These are phyloP conservation scores for Dothideomycetes sp. DNA, from an alignment of 2,329 filamentous ascomycete genomes.

Conservation along the genomic window DNA sequence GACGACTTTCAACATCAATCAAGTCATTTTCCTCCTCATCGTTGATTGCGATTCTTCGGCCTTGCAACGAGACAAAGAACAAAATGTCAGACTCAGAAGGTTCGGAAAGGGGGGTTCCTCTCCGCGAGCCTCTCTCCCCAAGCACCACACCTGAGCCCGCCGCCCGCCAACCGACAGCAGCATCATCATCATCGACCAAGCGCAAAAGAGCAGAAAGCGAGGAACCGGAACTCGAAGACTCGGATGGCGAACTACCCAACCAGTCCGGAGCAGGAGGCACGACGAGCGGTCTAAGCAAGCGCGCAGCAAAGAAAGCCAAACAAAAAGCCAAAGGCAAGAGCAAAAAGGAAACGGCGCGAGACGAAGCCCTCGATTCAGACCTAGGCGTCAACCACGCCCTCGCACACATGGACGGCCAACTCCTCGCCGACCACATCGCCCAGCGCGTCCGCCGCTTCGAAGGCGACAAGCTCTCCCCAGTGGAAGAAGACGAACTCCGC, in stretches of 20 bases:
- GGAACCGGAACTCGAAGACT: conserved; percentile 21
- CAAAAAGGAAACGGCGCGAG: conserved; percentile 49
- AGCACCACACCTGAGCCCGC: conserved; percentile 15
- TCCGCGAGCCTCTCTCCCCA: conserved; percentile 30
- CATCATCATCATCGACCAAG: conserved; percentile 20
- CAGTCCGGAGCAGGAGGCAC: conserved; percentile 12
- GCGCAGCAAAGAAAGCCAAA: conserved; percentile 44
- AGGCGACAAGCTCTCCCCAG: conserved; percentile 37
- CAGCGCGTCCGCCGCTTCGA: conserved; percentile 70
- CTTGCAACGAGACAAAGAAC: too few species aligned
- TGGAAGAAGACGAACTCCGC: conserved; percentile 7
- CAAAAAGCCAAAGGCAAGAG: conserved; percentile 45
- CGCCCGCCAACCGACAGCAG: conserved; percentile 14
- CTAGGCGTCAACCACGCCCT: conserved; percentile 65
- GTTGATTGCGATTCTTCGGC: too few species aligned
- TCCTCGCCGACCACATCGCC: conserved; percentile 77
- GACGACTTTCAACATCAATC: too few species aligned
- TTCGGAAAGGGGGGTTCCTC: conserved; percentile 29
- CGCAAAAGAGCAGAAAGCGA: conserved; percentile 27
- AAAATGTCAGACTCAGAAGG: conserved; percentile 34
- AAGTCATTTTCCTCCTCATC: too few species aligned
- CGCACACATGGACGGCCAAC: conserved; percentile 67
- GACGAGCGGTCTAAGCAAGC: conserved; percentile 14
- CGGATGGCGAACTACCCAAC: conserved; percentile 10
- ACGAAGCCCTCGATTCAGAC: conserved; percentile 39